Conservation (phyloP, 2,329 filamentous ascomycete genomes). For the Beauveria sp. region DNA sequence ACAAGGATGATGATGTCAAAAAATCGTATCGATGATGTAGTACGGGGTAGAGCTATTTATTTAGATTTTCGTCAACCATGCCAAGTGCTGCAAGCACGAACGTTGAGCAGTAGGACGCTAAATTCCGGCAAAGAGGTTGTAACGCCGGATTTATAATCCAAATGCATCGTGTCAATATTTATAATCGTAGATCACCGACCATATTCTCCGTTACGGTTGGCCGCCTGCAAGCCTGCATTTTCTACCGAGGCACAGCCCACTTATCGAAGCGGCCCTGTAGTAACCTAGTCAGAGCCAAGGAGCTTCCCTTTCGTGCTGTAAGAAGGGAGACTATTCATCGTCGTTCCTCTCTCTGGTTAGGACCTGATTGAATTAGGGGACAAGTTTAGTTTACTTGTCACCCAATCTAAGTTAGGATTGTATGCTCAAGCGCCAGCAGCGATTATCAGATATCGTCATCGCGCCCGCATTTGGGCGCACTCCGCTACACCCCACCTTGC, state of each 20-base stretch:
- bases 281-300: background rate
- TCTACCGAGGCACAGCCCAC: background rate
- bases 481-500: background rate
- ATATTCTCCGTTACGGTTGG: background rate
- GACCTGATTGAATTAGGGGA: too few relatives aligned
- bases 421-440: background rate
- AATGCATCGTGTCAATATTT: background rate
- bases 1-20: background rate
- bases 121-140: background rate
- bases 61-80: background rate
- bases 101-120: background rate
- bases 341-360: too few relatives aligned
- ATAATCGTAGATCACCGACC: background rate
- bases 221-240: too few relatives aligned
- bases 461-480: background rate
- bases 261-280: background rate
- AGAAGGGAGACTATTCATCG: too few relatives aligned
- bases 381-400: too few relatives aligned
- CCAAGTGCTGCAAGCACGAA: background rate
- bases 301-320: background rate
- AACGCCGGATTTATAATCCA: slow-evolving; percentile 3
- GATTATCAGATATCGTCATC: background rate
- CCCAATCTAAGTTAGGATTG: too few relatives aligned
- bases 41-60: background rate
- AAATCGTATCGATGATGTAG: background rate